Percentiles rank a stretch among this genome's conserved stretches.
Evolutionary conservation across 176 grass and related monocot species (phyloP).

Genomic region (Cocos nucifera): DNA sequence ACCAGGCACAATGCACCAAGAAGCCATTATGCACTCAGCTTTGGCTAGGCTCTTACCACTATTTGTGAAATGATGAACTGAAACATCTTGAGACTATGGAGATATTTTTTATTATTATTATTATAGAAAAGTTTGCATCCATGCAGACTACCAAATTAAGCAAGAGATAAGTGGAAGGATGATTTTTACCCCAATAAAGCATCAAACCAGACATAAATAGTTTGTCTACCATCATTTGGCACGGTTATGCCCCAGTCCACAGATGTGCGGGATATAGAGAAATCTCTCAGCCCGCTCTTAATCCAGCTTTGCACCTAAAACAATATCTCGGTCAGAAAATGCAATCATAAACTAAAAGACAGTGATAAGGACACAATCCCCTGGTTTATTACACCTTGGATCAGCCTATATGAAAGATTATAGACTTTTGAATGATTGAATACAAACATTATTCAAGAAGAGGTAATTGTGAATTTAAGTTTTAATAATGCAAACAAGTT

Average conservation of each 20-base stretch:
- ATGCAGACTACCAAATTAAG: constrained; percentile 19
- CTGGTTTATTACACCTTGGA: too few species aligned
- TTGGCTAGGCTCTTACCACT: too few species aligned
- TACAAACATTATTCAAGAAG: too few species aligned
- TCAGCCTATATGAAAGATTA: too few species aligned
- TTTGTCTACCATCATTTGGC: constrained; percentile 86
- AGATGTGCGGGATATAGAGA: constrained; percentile 86
- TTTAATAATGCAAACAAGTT: too few species aligned
- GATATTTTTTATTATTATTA: too few species aligned
- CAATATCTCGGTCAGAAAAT: constrained; percentile 39
- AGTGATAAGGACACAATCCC: not conserved
- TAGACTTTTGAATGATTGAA: too few species aligned
- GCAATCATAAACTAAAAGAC: not conserved
- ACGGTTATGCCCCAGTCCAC: constrained; percentile 99
- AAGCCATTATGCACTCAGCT: too few species aligned
- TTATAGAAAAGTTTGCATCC: not conserved
- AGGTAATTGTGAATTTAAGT: too few species aligned
- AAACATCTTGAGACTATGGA: too few species aligned
- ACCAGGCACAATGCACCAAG: too few species aligned
- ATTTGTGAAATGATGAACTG: too few species aligned
- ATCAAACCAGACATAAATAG: constrained; percentile 99
- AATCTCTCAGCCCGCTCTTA: constrained; percentile 87
- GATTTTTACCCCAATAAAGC: constrained; percentile 85
- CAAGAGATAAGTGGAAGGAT: constrained; percentile 11
- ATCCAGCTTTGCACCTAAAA: constrained; percentile 99